Conservation (phyloP, 2,329 filamentous ascomycete genomes). For the Talaromyces atroroseus region DNA sequence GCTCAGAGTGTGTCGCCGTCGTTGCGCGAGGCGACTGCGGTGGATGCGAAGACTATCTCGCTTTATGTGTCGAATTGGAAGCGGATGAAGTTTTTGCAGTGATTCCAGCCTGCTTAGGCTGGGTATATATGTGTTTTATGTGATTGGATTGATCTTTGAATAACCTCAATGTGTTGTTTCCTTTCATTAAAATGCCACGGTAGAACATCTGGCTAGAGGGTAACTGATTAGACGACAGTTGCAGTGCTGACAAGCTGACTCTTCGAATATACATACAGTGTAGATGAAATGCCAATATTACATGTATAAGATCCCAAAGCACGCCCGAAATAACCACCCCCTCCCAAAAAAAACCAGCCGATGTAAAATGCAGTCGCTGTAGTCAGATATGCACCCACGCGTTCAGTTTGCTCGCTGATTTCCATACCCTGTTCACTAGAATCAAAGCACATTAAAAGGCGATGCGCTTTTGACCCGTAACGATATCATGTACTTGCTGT, state of each 20-base stretch:
- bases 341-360: neutral
- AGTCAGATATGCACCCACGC: neutral
- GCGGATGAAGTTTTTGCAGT: neutral
- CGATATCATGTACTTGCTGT: conserved; percentile 14
- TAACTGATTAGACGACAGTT: neutral
- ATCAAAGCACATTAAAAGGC: conserved; percentile 6
- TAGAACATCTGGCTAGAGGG: too few relatives aligned
- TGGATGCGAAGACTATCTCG: too few relatives aligned
- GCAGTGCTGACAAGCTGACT: neutral
- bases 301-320: neutral
- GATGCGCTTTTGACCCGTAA: conserved; percentile 16
- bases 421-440: neutral
- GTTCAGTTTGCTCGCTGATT: neutral
- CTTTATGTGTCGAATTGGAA: too few relatives aligned
- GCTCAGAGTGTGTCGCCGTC: too few relatives aligned
- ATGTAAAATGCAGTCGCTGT: neutral
- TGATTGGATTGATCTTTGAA: neutral
- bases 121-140: neutral
- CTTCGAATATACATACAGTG: neutral
- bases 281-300: neutral
- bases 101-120: neutral
- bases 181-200: neutral
- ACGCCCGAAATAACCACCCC: neutral
- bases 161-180: neutral
- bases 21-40: neutral